Evolutionary conservation across 176 grass and related monocot species (phyloP).

Genomic region (Bonia amplexicaulis): DNA sequence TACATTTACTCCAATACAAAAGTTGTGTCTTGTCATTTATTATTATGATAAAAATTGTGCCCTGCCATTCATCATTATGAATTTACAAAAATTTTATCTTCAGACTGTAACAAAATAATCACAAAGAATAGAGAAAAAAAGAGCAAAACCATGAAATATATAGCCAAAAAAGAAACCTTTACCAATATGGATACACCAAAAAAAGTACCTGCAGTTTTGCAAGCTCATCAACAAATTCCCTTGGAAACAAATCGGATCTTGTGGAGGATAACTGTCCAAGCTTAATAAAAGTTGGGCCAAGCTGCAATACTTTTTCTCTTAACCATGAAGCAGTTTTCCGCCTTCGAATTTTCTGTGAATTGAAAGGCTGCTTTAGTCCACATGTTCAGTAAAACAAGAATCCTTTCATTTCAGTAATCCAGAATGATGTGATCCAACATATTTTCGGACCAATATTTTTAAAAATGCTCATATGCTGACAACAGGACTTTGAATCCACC

Average conservation of each 20-base stretch:
- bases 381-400: background rate
- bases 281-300: slow-evolving; percentile 96
- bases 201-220: slow-evolving; percentile 86
- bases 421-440: background rate
- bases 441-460: background rate
- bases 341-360: slow-evolving; percentile 70
- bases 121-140: background rate
- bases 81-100: background rate
- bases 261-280: slow-evolving; percentile 93
- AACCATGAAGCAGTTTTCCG: slow-evolving; percentile 80
- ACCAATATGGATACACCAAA: background rate
- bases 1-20: background rate
- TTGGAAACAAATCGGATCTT: slow-evolving; percentile 90
- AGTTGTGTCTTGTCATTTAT: background rate
- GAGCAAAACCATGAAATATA: background rate
- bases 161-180: background rate
- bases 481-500: slow-evolving; percentile 10
- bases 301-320: slow-evolving; percentile 89
- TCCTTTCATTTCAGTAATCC: background rate
- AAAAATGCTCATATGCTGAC: background rate
- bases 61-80: background rate
- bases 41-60: background rate
- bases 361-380: slow-evolving; percentile 10
- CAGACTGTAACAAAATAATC: background rate
- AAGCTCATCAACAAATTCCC: slow-evolving; percentile 89